Conservation (phyloP, 306 rosid species). For the Lablab purpureus region DNA sequence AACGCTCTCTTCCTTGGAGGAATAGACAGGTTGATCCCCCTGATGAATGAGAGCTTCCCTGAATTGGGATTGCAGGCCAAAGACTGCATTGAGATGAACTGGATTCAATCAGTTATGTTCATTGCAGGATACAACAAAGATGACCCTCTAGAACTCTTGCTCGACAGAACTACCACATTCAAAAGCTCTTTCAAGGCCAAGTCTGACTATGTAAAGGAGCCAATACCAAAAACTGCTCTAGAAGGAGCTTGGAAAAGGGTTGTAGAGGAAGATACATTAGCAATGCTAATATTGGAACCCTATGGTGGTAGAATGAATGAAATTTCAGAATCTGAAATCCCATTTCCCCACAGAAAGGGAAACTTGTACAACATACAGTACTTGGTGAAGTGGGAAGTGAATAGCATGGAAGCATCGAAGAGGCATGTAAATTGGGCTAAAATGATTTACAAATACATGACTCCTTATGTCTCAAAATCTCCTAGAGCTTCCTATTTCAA, state of each 20-base stretch:
- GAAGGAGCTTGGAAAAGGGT: slow-evolving; percentile 61
- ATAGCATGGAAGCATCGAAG: slow-evolving; percentile 26
- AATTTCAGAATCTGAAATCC: slow-evolving; percentile 52
- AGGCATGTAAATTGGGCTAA: slow-evolving; percentile 41
- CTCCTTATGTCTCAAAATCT: slow-evolving; percentile 49
- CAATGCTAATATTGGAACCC: slow-evolving; percentile 57
- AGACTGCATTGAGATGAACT: slow-evolving; percentile 68
- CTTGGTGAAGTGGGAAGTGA: slow-evolving; percentile 42
- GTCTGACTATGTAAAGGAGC: slow-evolving; percentile 60
- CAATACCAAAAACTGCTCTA: slow-evolving; percentile 54
- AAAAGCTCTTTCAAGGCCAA: slow-evolving; percentile 67
- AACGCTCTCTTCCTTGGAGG: slow-evolving; percentile 54
- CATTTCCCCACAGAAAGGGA: slow-evolving; percentile 71
- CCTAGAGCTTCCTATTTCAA: slow-evolving; percentile 49
- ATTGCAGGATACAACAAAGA: slow-evolving; percentile 48
- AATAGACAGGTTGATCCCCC: slow-evolving; percentile 41
- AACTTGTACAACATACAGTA: slow-evolving; percentile 54
- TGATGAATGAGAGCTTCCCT: slow-evolving; percentile 61
- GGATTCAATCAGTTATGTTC: slow-evolving; percentile 60
- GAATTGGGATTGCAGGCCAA: slow-evolving; percentile 56
- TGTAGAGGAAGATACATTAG: slow-evolving; percentile 44
- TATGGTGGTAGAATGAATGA: slow-evolving; percentile 64
- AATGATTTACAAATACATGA: slow-evolving; percentile 47
- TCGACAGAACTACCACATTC: slow-evolving; percentile 45
- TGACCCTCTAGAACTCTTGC: slow-evolving; percentile 52